A percentile compares a stretch with the other conserved stretches of the same genome.
These are phyloP conservation scores for Pistacia atlantica DNA, from an alignment of 345 rosid genomes.

Conservation along the genomic window DNA sequence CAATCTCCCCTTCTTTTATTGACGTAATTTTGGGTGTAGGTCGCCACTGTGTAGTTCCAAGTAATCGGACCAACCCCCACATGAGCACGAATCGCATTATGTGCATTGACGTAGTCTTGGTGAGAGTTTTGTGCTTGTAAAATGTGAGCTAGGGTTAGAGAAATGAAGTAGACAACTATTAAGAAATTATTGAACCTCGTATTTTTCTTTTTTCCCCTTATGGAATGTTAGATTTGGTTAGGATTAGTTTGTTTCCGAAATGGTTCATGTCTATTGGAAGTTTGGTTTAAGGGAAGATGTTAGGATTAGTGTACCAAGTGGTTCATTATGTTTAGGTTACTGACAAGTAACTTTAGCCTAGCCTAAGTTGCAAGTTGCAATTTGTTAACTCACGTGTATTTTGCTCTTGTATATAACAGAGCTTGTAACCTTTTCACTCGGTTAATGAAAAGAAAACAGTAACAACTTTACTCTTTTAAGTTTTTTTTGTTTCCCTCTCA, in stretches of 20 bases:
- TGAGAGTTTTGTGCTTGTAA: neutral
- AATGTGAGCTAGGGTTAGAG: neutral
- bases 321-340: no score
- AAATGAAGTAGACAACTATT: neutral
- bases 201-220: neutral
- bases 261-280: neutral
- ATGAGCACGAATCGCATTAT: constrained; percentile 18
- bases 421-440: no score
- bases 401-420: no score
- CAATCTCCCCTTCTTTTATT: constrained; percentile 5
- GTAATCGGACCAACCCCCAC: constrained; percentile 21
- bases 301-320: no score
- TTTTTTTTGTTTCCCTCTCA: no score
- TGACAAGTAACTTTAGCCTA: no score
- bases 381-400: no score
- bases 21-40: constrained; percentile 26
- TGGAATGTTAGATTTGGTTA: neutral
- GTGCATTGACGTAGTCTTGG: constrained; percentile 24
- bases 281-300: no score
- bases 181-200: neutral
- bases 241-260: no score
- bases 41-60: constrained; percentile 25
- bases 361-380: no score
- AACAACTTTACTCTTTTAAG: no score
- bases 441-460: no score